A percentile compares a stretch with the other conserved stretches of the same genome.
phyloP scores from a whole-genome alignment of 176 grass and related monocot genomes.

The Ampelocalamus luodianensis region DNA sequence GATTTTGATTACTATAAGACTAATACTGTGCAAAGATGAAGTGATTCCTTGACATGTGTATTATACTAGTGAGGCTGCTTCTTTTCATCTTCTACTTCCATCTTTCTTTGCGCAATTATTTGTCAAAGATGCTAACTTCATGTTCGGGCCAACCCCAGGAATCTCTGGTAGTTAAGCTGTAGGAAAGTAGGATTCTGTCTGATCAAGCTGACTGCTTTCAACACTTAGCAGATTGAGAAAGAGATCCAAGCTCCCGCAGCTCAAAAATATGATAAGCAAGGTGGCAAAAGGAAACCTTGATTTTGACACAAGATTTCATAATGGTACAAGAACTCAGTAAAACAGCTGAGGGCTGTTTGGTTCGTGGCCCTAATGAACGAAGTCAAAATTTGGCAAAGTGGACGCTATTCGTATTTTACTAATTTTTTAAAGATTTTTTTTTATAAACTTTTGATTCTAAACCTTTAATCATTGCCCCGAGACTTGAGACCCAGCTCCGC shows the following conservation, averaged over 20 bases:
- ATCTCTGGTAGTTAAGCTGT: conserved; percentile 17
- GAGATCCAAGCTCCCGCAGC: background rate
- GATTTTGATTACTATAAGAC: conserved; percentile 34
- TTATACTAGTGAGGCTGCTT: background rate
- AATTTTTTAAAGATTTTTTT: too few relatives aligned
- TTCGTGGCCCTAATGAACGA: too few relatives aligned
- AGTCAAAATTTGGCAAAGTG: too few relatives aligned
- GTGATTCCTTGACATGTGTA: conserved; percentile 46
- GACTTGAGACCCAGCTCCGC: too few relatives aligned
- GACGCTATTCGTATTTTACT: too few relatives aligned
- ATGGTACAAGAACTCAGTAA: background rate
- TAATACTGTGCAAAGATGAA: conserved; percentile 48
- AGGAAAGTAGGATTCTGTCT: background rate
- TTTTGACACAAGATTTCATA: background rate
- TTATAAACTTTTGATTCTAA: too few relatives aligned
- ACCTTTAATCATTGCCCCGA: too few relatives aligned
- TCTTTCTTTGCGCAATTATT: conserved; percentile 29
- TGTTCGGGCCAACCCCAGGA: conserved; percentile 26
- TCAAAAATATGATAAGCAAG: background rate
- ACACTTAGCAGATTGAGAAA: background rate
- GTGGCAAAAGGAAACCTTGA: background rate
- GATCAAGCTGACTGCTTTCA: background rate
- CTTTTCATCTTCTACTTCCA: conserved; percentile 26
- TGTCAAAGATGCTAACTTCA: conserved; percentile 37
- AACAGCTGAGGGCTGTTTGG: too few relatives aligned